phyloP scores from a whole-genome alignment of 768 basidiomycete genomes.

The Hebeloma cylindrosporum region DNA sequence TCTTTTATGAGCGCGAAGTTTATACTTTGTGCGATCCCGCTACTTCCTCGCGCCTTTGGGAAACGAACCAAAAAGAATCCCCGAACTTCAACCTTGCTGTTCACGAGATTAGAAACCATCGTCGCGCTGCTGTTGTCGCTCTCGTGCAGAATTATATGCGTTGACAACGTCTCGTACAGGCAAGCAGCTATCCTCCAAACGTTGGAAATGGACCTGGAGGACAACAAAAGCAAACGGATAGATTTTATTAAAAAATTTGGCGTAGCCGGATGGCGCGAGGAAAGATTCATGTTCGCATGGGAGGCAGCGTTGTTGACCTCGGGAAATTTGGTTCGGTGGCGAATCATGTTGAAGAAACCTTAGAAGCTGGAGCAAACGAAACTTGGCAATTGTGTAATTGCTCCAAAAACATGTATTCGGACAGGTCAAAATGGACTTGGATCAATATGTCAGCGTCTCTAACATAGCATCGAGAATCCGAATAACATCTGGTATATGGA shows the following conservation, averaged over 20 bases:
- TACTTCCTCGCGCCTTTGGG: conserved; percentile 20
- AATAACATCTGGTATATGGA: conserved; percentile 86
- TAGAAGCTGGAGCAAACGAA: not conserved
- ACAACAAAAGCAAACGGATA: conserved; percentile 26
- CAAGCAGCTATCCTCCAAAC: conserved; percentile 28
- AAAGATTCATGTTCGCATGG: conserved; percentile 47
- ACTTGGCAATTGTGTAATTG: too few relatives aligned
- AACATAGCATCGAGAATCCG: conserved; percentile 81
- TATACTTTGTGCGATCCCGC: conserved; percentile 45
- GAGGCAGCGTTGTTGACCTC: conserved; percentile 51
- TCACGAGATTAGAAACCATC: conserved; percentile 37
- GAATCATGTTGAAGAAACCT: conserved; percentile 32
- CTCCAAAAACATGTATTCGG: too few relatives aligned
- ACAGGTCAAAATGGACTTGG: too few relatives aligned
- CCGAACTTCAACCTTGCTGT: conserved; percentile 38
- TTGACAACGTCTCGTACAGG: conserved; percentile 41
- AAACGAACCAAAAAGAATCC: conserved; percentile 1
- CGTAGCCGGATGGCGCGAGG: conserved; percentile 42
- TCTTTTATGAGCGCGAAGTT: conserved; percentile 35
- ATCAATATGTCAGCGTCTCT: conserved; percentile 76
- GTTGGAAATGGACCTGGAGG: conserved; percentile 27
- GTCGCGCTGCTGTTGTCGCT: conserved; percentile 32
- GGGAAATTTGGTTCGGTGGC: conserved; percentile 49
- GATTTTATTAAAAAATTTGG: conserved; percentile 32
- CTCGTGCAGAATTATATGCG: conserved; percentile 27